Evolutionary conservation across 2,329 filamentous ascomycete species (phyloP), one percentile per base, ranked within the genome.

Genomic region (Fusarium nurragi): DNA sequence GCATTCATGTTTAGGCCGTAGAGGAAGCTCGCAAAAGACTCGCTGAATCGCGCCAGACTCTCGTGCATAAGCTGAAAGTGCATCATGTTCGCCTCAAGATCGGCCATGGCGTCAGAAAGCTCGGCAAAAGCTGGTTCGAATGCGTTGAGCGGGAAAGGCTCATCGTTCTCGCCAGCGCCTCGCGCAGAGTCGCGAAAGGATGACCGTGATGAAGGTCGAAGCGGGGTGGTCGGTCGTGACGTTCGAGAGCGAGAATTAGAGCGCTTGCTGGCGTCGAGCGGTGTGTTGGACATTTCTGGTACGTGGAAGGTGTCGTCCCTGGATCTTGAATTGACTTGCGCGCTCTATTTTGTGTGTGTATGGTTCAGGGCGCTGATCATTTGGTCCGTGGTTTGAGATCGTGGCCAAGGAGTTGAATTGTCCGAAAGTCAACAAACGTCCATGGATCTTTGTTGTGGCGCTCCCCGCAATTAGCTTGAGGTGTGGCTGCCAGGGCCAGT

Each of bases 1-100:
- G 95, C 95, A 77, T 97, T 98, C 94, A 99, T 97, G 75, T 98
- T 98, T 75, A 99, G 78, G 3, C 95, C 95, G 72, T 98, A 99
- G 41, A 99, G 80, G 73, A 99, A 98, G 70, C 90, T 93, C 2
- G 93, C 93, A 77, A 99, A 99, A 74, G 91, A 96, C 83, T 99
- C 95, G 77, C 90, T 94, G 78, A 99, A 99, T 23, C 95, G 88
- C 22, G 92, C 88, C 68, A 99, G 79, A 73, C 92, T 97, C 81
- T 98, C 94, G 74, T 99, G 93, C 89, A 99, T 96, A 64, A 97
- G 81, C 77, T 98, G 94, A 68, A 99, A 88, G 76, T 97, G 93
- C 90, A 97, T 93, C 82, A 98, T 93, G 77, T 99, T 98, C 60
- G 93, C 92, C 81, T 99, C 95, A 11, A 99, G 86, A 72, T 98